Evolutionary conservation across 352 stramenopile species (phyloP), one percentile per base, ranked within the genome.

Genomic region (Peronospora destructor): DNA sequence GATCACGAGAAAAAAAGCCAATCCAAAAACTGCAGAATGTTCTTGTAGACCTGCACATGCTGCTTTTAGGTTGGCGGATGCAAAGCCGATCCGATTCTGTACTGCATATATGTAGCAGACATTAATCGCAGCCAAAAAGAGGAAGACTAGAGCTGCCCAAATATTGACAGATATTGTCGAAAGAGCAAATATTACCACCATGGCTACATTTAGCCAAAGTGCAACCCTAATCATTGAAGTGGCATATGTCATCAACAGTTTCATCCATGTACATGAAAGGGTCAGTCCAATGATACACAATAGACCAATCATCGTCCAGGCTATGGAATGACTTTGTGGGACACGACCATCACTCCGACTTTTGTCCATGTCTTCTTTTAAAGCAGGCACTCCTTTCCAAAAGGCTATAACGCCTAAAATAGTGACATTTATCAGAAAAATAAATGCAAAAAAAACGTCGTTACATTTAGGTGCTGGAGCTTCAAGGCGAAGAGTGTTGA

Each of bases 31-130:
- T 14, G 64, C 61, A 49, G 69, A 68, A 59, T 90, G 60, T 39
- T 79, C 49, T 28, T 68, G 60, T 21, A 91, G 53, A 0, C 72
- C 77, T 0, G 73, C 62, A 46, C 79, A 91, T 2, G 80, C 82
- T 12, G 74, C 61, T 53, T 88, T 84, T 16, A 93, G 54, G 53
- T 91, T 90, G n/a, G 79, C 79, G 0, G 71, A 82, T 12, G 82
- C 82, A 50, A 93, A 93, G 29, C 62, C 79, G 33, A 93, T 93
- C 39, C 82, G 77, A 54, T 87, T 76, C 47, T 82, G 73, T 12
- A 93, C 79, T 0, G 71, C 71, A 44, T 71, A 87, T 45, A 93
- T 90, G 54, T 86, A 92, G 57, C 82, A 92, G 21, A 92, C 78
- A 58, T 92, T 92, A 40, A 92, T 65, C 2, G 64, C 74, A 2